Conservation (phyloP, 306 rosid genomes). For the Lathyrus sativus region DNA sequence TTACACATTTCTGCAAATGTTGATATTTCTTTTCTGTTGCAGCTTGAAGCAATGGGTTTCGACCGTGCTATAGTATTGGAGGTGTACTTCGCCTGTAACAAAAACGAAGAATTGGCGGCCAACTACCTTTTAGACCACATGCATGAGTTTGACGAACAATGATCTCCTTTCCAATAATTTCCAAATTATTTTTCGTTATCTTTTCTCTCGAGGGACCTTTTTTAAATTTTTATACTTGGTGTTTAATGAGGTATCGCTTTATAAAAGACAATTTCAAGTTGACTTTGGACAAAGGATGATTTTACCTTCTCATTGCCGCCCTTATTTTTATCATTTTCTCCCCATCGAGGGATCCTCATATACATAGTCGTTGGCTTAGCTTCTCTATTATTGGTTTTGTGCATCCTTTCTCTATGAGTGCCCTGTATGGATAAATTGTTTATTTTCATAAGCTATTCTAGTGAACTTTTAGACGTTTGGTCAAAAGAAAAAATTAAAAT, state of each 20-base stretch:
- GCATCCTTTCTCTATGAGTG: background rate
- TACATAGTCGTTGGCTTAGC: conserved; percentile 33
- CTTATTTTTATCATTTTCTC: conserved; percentile 37
- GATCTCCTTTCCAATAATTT: conserved; percentile 6
- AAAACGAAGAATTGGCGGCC: conserved; percentile 90
- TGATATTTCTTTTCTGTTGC: conserved; percentile 18
- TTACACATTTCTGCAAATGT: background rate
- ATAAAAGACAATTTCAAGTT: conserved; percentile 36
- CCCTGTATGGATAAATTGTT: too few relatives aligned
- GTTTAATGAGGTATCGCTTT: conserved; percentile 42
- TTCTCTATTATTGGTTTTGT: background rate
- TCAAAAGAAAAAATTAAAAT: too few relatives aligned
- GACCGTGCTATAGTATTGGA: conserved; percentile 81
- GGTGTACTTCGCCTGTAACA: conserved; percentile 90
- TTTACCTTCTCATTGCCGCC: conserved; percentile 36
- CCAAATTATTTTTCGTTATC: conserved; percentile 32
- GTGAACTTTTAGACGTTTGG: too few relatives aligned
- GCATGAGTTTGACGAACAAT: conserved; percentile 81
- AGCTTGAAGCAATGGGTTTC: conserved; percentile 97
- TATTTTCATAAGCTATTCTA: too few relatives aligned
- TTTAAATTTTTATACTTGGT: conserved; percentile 19
- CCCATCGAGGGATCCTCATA: conserved; percentile 21
- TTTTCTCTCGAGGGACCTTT: conserved; percentile 36
- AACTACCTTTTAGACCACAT: conserved; percentile 90
- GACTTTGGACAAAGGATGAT: conserved; percentile 39